phyloP scores from a whole-genome alignment of 2,329 filamentous ascomycete species.

The Penicillium sp. region DNA sequence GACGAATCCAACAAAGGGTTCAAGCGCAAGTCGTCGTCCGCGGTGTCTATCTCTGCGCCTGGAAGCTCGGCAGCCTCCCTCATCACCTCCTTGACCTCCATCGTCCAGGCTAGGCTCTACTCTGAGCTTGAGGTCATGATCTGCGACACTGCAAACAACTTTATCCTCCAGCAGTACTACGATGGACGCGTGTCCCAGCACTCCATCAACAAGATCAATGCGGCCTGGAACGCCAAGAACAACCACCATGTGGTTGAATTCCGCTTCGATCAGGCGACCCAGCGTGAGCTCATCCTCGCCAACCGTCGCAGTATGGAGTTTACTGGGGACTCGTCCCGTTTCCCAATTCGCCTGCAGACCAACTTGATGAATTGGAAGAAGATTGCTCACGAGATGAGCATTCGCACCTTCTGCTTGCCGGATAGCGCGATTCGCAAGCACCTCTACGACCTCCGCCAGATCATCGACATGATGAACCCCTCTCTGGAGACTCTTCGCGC shows the following conservation, averaged over 20 bases:
- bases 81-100: slow-evolving; percentile 43
- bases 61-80: slow-evolving; percentile 9
- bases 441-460: slow-evolving; percentile 52
- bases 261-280: slow-evolving; percentile 56
- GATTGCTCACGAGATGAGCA: slow-evolving; percentile 51
- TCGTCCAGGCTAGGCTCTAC: slow-evolving; percentile 49
- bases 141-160: slow-evolving; percentile 49
- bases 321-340: slow-evolving; percentile 46
- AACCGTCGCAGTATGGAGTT: slow-evolving; percentile 54
- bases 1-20: not conserved
- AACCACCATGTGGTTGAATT: slow-evolving; percentile 55
- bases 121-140: slow-evolving; percentile 53
- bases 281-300: slow-evolving; percentile 51
- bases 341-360: slow-evolving; percentile 48
- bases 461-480: slow-evolving; percentile 56
- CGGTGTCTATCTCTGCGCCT: not conserved
- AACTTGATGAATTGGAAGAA: slow-evolving; percentile 55
- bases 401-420: slow-evolving; percentile 55
- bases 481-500: slow-evolving; percentile 42
- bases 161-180: slow-evolving; percentile 48
- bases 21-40: not conserved
- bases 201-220: slow-evolving; percentile 44
- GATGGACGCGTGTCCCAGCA: slow-evolving; percentile 44
- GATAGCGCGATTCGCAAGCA: slow-evolving; percentile 56
- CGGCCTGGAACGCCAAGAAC: slow-evolving; percentile 51